A percentile compares a stretch with the other conserved stretches of the same genome.
Conservation (phyloP, 148 eudicot genomes). For the Vaccinium vitisidaea region DNA sequence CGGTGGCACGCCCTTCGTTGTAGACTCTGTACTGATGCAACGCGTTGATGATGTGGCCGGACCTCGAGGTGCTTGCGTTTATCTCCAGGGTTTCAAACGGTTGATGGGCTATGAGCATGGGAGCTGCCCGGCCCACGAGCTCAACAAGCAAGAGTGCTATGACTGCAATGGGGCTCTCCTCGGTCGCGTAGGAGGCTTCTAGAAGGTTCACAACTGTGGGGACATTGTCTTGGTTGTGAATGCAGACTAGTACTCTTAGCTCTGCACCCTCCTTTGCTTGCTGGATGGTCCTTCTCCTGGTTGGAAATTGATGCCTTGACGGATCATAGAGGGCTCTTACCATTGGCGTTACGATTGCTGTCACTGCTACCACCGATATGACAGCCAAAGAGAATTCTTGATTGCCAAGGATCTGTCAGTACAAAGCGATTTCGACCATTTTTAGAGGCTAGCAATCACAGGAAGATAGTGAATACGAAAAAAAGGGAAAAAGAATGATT, state of each 20-base stretch:
- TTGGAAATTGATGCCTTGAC: slow-evolving; percentile 23
- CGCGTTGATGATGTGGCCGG: slow-evolving; percentile 49
- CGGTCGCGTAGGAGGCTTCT: slow-evolving; percentile 53
- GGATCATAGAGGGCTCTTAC: slow-evolving; percentile 48
- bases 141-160: slow-evolving; percentile 50
- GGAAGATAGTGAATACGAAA: background rate
- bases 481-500: background rate
- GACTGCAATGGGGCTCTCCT: slow-evolving; percentile 38
- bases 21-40: slow-evolving; percentile 41
- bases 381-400: slow-evolving; percentile 54
- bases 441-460: background rate
- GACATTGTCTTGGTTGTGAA: slow-evolving; percentile 52
- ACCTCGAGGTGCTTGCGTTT: slow-evolving; percentile 19
- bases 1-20: slow-evolving; percentile 29
- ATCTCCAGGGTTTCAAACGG: slow-evolving; percentile 26
- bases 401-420: slow-evolving; percentile 38
- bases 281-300: slow-evolving; percentile 53
- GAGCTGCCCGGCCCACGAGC: slow-evolving; percentile 49
- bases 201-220: slow-evolving; percentile 53
- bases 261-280: slow-evolving; percentile 52
- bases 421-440: background rate
- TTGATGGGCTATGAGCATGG: slow-evolving; percentile 57
- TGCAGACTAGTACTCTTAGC: slow-evolving; percentile 53
- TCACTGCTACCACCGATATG: slow-evolving; percentile 35
- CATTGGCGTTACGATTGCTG: slow-evolving; percentile 46